Conservation (phyloP, 2,329 filamentous ascomycete genomes). For the Exophiala spinifera region DNA sequence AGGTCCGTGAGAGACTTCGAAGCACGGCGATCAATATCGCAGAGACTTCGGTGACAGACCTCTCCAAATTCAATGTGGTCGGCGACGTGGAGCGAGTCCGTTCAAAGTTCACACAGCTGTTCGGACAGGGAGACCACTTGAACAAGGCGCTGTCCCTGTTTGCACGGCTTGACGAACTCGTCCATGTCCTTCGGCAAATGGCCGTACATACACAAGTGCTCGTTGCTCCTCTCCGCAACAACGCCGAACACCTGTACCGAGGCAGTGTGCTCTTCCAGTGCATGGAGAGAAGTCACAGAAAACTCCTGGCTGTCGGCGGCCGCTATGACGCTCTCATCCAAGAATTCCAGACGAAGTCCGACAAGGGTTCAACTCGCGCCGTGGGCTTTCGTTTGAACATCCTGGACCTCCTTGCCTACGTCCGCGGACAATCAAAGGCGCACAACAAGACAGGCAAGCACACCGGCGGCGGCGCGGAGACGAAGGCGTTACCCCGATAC, state of each 20-base stretch:
- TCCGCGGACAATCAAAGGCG: slow-evolving; percentile 13
- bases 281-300: slow-evolving; percentile 73
- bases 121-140: slow-evolving; percentile 53
- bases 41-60: slow-evolving; percentile 84
- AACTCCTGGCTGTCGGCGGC: slow-evolving; percentile 84
- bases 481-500: not conserved
- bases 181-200: slow-evolving; percentile 72
- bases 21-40: slow-evolving; percentile 64
- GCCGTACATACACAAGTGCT: slow-evolving; percentile 75
- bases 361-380: slow-evolving; percentile 68
- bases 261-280: slow-evolving; percentile 88
- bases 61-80: slow-evolving; percentile 87
- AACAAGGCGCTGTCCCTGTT: slow-evolving; percentile 57
- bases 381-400: slow-evolving; percentile 68
- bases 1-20: slow-evolving; percentile 20
- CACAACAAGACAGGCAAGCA: slow-evolving; percentile 3
- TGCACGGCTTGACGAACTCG: slow-evolving; percentile 74
- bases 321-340: slow-evolving; percentile 87
- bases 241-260: slow-evolving; percentile 87
- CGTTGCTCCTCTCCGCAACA: slow-evolving; percentile 77
- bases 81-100: slow-evolving; percentile 40
- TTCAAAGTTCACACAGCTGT: slow-evolving; percentile 37
- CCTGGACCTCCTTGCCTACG: slow-evolving; percentile 24
- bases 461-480: not conserved
- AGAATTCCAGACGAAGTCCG: slow-evolving; percentile 69